phyloP scores from a whole-genome alignment of 2,329 filamentous ascomycete species.

The Fusarium sp. region DNA sequence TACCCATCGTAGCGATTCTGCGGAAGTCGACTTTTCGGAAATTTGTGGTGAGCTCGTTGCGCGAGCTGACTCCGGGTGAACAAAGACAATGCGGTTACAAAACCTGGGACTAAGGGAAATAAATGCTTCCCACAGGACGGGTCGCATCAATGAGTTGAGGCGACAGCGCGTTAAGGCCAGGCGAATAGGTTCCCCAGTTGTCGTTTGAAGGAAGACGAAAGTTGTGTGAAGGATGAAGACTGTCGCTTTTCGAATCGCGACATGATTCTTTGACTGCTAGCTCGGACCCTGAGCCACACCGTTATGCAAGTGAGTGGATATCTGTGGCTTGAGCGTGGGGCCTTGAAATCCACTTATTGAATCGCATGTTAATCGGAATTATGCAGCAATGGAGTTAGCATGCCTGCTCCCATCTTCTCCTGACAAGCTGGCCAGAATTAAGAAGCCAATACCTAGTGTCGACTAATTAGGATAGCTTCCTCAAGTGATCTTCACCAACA shows the following conservation, averaged over 20 bases:
- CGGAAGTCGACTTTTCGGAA: background rate
- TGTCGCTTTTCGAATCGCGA: slow-evolving; percentile 21
- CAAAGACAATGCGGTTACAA: slow-evolving; percentile 2
- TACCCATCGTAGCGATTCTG: slow-evolving; percentile 75
- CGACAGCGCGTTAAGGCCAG: background rate
- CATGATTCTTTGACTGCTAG: slow-evolving; percentile 27
- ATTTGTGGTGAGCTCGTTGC: slow-evolving; percentile 3
- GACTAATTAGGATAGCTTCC: slow-evolving; percentile 28
- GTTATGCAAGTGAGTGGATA: background rate
- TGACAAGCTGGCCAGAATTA: slow-evolving; percentile 41
- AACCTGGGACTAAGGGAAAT: background rate
- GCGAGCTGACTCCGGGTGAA: background rate
- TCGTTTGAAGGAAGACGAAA: background rate
- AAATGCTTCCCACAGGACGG: background rate
- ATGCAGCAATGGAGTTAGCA: slow-evolving; percentile 36
- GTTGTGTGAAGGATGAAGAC: slow-evolving; percentile 1
- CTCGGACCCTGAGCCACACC: background rate
- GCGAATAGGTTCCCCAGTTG: background rate
- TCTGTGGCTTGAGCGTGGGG: background rate
- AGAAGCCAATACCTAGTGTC: background rate
- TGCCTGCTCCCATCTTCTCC: slow-evolving; percentile 12
- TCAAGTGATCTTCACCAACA: slow-evolving; percentile 4
- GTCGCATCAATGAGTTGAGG: slow-evolving; percentile 9
- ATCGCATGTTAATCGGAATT: background rate
- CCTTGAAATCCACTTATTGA: background rate